Percentiles rank a stretch among this genome's conserved stretches.
Evolutionary conservation across 2,329 filamentous ascomycete genomes (phyloP).

Genomic region (Diaporthe citri): DNA sequence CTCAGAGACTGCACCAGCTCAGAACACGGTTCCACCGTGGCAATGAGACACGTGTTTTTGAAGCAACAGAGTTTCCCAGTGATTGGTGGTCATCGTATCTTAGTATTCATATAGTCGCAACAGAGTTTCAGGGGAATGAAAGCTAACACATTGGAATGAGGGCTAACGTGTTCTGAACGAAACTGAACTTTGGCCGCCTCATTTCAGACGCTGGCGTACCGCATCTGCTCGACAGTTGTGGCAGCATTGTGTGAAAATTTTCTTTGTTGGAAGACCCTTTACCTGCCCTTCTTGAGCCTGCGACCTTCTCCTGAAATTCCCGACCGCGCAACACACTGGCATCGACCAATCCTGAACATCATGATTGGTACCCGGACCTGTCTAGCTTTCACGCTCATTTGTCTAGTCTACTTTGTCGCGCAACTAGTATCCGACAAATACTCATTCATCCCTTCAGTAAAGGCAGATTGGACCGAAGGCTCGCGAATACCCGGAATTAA

Average conservation of each 20-base stretch:
- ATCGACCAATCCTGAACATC: background rate
- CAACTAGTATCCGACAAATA: background rate
- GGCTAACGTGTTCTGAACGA: background rate
- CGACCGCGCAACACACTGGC: background rate
- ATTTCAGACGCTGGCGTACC: background rate
- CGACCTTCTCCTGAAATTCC: background rate
- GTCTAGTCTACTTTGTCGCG: background rate
- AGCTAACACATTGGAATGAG: background rate
- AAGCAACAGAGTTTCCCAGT: too few relatives aligned
- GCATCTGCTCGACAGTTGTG: background rate
- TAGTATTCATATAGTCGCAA: background rate
- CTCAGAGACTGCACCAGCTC: background rate
- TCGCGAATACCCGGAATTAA: background rate
- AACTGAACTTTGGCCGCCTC: background rate
- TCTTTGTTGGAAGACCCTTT: background rate
- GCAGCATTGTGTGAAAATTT: background rate
- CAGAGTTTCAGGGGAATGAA: background rate
- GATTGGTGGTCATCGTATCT: too few relatives aligned
- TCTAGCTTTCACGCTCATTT: background rate
- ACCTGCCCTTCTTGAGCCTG: background rate
- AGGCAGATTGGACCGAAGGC: background rate
- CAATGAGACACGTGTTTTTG: too few relatives aligned
- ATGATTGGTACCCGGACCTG: constrained; percentile 1
- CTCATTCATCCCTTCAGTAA: background rate
- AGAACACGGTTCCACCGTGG: too few relatives aligned